phyloP scores from a whole-genome alignment of 2,329 filamentous ascomycete species.

The Aspergillus clavatus region DNA sequence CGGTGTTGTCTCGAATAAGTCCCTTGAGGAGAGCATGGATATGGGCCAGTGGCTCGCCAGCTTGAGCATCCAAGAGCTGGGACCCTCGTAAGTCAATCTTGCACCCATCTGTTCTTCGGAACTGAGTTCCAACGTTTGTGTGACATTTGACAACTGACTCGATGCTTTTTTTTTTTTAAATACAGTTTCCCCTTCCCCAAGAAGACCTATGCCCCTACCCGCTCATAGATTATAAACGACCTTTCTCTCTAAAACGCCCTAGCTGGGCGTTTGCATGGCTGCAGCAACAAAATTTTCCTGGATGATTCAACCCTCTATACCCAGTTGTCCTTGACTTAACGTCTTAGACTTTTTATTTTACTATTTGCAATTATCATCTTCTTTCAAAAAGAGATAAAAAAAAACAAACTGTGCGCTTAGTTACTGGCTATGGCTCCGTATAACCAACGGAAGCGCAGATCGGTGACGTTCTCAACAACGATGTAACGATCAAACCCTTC shows the following conservation, averaged over 20 bases:
- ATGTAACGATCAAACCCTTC: constrained; percentile 20
- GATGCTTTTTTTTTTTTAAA: constrained; percentile 12
- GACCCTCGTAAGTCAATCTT: constrained; percentile 73
- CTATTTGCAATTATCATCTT: constrained; percentile 8
- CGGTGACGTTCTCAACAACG: constrained; percentile 35
- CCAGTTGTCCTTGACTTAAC: constrained; percentile 27
- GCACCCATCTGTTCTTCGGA: neutral
- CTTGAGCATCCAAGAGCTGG: constrained; percentile 89
- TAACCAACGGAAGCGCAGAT: constrained; percentile 16
- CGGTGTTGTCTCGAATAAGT: constrained; percentile 78
- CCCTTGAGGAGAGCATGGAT: constrained; percentile 72
- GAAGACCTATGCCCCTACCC: constrained; percentile 60
- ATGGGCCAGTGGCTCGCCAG: constrained; percentile 96
- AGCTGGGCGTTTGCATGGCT: constrained; percentile 1
- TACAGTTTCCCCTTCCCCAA: constrained; percentile 75
- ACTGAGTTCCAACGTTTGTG: too few species aligned
- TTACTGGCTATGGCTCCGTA: constrained; percentile 6
- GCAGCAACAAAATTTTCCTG: constrained; percentile 14
- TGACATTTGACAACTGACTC: constrained; percentile 13
- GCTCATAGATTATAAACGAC: constrained; percentile 18
- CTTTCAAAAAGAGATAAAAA: neutral
- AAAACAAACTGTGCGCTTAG: constrained; percentile 7
- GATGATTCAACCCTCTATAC: constrained; percentile 44
- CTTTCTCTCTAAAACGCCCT: neutral
- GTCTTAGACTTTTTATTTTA: constrained; percentile 25